Base-by-base conservation (phyloP, 129 eudicot genomes). In the Ambrosia artemisiifolia region DNA sequence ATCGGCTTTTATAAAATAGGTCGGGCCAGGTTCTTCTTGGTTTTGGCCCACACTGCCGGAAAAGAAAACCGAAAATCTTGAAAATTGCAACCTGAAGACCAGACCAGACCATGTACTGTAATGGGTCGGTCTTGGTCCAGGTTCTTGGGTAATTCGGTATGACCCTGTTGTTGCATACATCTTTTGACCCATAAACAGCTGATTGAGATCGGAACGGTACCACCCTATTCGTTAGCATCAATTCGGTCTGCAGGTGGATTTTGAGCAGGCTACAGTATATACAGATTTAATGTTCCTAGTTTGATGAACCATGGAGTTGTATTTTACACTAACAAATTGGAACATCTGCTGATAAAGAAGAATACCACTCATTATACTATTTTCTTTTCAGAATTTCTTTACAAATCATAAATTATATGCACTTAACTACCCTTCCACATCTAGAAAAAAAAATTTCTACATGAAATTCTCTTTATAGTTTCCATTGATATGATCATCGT, bases 161-260 rank as follows among this genome's bases (percentile, higher is more conserved):
- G 28, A 24, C n/a, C n/a, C n/a, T n/a, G n/a, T n/a, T n/a, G n/a
- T n/a, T n/a, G n/a, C n/a, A n/a, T n/a, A n/a, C n/a, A n/a, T n/a
- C n/a, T n/a, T n/a, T n/a, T n/a, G n/a, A n/a, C n/a, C n/a, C n/a
- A n/a, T n/a, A n/a, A 44, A 44, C 49, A 44, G 49, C 14, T 44
- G 3, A 14, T 44, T 10, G 49, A 44, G 49, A 44, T 44, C 98
- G 13, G 88, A 88, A 6, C 86, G 81, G 47, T 93, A 93, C 82
- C 92, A 87, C 42, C 92, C 95, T 0, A 87, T 92, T 35, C 84
- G 84, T 42, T 92, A 89, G 75, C 75, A 36, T 24, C 28, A 24
- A 24, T 24, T 24, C 28, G 28, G 51, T 10, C 49, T 44, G 49
- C 49, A 13, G 12, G n/a, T 44, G 13, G 12, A 44, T 1, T 24